phyloP scores from a whole-genome alignment of 106 monocot genomes.

The Vanilla planifolia region DNA sequence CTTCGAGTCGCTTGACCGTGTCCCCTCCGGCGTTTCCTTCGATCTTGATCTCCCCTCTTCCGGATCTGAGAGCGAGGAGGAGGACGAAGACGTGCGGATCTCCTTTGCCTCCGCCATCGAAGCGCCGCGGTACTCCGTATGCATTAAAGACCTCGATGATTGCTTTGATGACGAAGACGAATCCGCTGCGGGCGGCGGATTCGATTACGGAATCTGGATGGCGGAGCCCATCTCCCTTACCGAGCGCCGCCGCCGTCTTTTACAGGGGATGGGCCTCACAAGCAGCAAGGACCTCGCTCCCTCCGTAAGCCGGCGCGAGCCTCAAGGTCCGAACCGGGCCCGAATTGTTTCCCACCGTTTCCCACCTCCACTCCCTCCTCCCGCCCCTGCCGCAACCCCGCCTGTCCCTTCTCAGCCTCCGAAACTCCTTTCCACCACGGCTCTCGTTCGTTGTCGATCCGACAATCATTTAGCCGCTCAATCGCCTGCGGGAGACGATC shows the following conservation, averaged over 20 bases:
- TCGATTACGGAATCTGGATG: conserved; percentile 77
- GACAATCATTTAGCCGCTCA: background rate
- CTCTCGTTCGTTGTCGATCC: conserved; percentile 1
- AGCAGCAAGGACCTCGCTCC: conserved; percentile 31
- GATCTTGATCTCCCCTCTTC: conserved; percentile 33
- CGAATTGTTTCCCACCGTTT: background rate
- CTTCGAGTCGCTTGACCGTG: conserved; percentile 73
- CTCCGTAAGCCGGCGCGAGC: background rate
- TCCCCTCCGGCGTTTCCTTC: conserved; percentile 57
- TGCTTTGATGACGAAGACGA: conserved; percentile 10
- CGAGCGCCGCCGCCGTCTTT: conserved; percentile 66
- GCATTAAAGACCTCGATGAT: conserved; percentile 7
- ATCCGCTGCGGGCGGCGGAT: conserved; percentile 6
- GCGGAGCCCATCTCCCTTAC: conserved; percentile 53
- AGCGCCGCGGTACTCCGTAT: conserved; percentile 23
- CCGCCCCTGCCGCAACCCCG: background rate
- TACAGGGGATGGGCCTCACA: conserved; percentile 81
- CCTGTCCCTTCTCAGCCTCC: background rate
- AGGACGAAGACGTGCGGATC: conserved; percentile 43
- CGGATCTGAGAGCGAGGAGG: conserved; percentile 34
- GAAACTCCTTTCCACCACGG: background rate
- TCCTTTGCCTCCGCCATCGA: conserved; percentile 87
- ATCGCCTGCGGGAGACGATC: background rate
- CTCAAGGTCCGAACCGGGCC: background rate
- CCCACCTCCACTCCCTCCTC: background rate